These are phyloP conservation scores for Yarrowia sp. DNA, from an alignment of 805 yeast species.

Conservation along the genomic window DNA sequence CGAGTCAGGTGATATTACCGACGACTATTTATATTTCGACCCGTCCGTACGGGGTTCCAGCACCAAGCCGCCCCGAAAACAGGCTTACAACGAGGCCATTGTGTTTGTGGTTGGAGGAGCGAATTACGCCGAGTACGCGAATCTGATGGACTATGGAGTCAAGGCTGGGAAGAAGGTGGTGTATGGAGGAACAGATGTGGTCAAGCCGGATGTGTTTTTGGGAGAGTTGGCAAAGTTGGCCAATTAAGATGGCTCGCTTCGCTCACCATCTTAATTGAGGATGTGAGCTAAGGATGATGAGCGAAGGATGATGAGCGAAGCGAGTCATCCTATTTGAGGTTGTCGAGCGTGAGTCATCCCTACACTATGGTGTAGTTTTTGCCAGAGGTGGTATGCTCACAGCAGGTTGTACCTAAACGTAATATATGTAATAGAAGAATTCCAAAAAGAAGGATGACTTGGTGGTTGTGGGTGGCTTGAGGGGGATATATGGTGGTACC, in stretches of 20 bases:
- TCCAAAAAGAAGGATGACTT: too few species aligned
- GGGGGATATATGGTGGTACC: too few species aligned
- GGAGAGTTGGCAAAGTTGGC: not conserved
- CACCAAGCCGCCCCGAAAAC: conserved; percentile 82
- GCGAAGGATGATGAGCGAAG: too few species aligned
- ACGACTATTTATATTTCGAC: conserved; percentile 85
- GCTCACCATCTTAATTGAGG: too few species aligned
- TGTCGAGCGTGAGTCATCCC: too few species aligned
- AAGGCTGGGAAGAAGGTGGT: conserved; percentile 52
- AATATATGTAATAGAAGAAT: too few species aligned
- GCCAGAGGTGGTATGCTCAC: too few species aligned
- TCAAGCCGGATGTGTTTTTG: conserved; percentile 18
- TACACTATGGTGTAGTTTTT: too few species aligned
- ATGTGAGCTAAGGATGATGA: too few species aligned
- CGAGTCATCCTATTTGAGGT: not conserved
- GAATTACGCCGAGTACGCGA: conserved; percentile 88
- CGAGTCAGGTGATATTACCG: conserved; percentile 62
- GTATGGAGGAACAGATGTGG: conserved; percentile 24
- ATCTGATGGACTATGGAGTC: conserved; percentile 81
- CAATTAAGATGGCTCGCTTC: too few species aligned
- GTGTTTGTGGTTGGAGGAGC: conserved; percentile 98
- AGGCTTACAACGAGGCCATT: conserved; percentile 71
- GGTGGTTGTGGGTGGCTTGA: too few species aligned
- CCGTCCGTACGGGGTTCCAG: conserved; percentile 87
- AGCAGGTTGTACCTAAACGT: too few species aligned